These are phyloP conservation scores for Narthecium ossifragum DNA, from an alignment of 106 monocot species.

Conservation along the genomic window DNA sequence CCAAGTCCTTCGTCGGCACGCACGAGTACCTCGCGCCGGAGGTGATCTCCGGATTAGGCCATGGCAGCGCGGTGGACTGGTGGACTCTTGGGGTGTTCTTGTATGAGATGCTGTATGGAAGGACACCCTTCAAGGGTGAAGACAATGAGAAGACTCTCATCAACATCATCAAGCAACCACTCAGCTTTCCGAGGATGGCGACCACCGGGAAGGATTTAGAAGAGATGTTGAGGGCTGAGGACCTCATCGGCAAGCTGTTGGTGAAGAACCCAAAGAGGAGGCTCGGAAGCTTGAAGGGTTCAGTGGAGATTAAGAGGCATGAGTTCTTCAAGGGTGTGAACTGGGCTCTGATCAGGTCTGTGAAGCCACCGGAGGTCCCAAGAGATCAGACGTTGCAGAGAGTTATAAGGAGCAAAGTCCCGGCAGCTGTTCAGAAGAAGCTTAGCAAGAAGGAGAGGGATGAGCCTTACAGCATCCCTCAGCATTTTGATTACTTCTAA, in stretches of 20 bases:
- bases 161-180: constrained; percentile 74
- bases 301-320: constrained; percentile 79
- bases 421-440: not conserved
- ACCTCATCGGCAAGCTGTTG: constrained; percentile 62
- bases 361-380: constrained; percentile 43
- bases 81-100: constrained; percentile 92
- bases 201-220: constrained; percentile 27
- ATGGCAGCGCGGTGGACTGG: constrained; percentile 89
- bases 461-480: constrained; percentile 8
- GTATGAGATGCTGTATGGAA: constrained; percentile 80
- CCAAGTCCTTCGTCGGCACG: constrained; percentile 87
- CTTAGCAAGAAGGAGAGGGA: constrained; percentile 7
- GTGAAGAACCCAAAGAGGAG: constrained; percentile 85
- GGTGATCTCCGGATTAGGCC: constrained; percentile 85
- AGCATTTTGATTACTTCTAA: constrained; percentile 7
- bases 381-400: constrained; percentile 4
- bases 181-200: constrained; percentile 38
- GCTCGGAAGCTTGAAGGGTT: constrained; percentile 62
- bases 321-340: constrained; percentile 81
- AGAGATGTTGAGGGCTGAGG: constrained; percentile 46
- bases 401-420: not conserved
- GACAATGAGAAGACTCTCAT: constrained; percentile 72
- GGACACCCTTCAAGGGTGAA: constrained; percentile 89
- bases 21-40: constrained; percentile 96
- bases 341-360: constrained; percentile 84